Conservation (phyloP, 2,329 filamentous ascomycete genomes). For the Ceratocystis cacaofunesta region DNA sequence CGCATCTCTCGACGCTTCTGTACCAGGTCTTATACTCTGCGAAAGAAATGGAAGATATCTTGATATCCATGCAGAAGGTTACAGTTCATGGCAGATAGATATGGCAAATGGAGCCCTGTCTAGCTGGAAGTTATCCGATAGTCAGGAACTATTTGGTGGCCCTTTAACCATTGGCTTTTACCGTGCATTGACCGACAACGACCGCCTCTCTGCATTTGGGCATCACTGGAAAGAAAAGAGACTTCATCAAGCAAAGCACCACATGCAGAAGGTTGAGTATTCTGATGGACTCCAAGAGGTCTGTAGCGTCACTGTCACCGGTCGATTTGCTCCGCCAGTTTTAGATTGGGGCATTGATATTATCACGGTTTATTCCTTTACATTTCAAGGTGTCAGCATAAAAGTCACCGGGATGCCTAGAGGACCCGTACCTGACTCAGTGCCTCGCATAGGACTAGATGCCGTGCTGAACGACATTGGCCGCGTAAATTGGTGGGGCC, state of each 20-base stretch:
- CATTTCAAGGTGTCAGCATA: constrained; percentile 33
- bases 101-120: neutral
- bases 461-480: constrained; percentile 26
- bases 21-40: constrained; percentile 19
- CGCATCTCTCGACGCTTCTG: neutral
- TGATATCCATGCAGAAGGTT: neutral
- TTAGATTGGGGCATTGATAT: constrained; percentile 44
- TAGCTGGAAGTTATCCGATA: neutral
- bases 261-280: neutral
- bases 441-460: constrained; percentile 49
- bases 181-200: constrained; percentile 12
- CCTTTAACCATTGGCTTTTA: neutral
- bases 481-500: constrained; percentile 47
- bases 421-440: constrained; percentile 35
- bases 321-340: constrained; percentile 45
- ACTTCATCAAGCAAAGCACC: neutral
- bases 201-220: neutral
- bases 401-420: constrained; percentile 33
- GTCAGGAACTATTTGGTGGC: constrained; percentile 12
- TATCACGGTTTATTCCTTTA: constrained; percentile 41
- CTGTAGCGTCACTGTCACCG: constrained; percentile 32
- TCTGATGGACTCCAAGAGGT: too few species aligned
- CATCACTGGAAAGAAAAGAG: constrained; percentile 6
- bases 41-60: constrained; percentile 17
- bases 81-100: neutral